These are phyloP conservation scores for Xylaria sp. DNA, from an alignment of 2,329 filamentous ascomycete genomes.

Conservation along the genomic window DNA sequence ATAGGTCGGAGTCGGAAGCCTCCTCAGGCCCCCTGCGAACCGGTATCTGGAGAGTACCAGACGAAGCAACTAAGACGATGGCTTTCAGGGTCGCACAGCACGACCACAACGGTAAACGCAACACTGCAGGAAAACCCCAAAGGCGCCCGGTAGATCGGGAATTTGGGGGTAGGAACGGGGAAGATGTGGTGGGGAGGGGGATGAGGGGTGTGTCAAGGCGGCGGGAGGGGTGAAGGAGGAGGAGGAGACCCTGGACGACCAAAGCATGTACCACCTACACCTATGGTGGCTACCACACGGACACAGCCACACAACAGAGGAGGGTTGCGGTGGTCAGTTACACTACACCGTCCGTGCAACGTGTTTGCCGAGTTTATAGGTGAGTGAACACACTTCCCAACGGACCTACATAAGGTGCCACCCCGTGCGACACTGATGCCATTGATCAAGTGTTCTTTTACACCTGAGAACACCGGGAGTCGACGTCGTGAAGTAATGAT, in stretches of 20 bases:
- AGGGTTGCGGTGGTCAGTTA: no score
- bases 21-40: no score
- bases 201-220: no score
- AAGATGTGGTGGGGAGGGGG: constrained; percentile 2
- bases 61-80: constrained; percentile 2
- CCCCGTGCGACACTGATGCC: no score
- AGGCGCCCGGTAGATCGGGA: constrained; percentile 25
- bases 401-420: no score
- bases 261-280: neutral
- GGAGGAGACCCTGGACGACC: neutral
- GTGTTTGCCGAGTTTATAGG: no score
- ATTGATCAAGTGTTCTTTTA: neutral
- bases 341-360: no score
- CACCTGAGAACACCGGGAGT: neutral
- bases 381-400: no score
- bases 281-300: neutral
- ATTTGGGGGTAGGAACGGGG: constrained; percentile 13
- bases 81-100: constrained; percentile 21
- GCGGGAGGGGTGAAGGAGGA: neutral
- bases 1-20: no score
- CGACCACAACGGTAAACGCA: constrained; percentile 17
- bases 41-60: no score
- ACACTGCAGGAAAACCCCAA: constrained; percentile 22
- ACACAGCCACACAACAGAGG: no score
- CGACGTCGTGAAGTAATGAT: constrained; percentile 11